Evolutionary conservation across 345 rosid genomes (phyloP).

Genomic region (Zanthoxylum bungeanum): DNA sequence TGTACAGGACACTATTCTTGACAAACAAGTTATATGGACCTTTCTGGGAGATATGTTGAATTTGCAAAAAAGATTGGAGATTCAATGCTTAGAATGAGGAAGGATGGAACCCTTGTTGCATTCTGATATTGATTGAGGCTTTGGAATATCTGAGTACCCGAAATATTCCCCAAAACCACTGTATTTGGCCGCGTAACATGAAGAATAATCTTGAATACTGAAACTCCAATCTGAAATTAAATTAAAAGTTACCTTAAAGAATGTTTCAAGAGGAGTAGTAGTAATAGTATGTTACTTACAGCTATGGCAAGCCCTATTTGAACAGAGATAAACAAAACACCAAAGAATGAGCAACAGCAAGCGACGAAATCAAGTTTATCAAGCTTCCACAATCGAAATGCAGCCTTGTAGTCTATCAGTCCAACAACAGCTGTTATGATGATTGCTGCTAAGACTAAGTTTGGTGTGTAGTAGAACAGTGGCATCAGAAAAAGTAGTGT

Average conservation of each 20-base stretch:
- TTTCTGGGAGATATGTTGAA: slow-evolving; percentile 25
- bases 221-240: slow-evolving; percentile 28
- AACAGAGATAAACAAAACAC: slow-evolving; percentile 39
- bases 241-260: too few species aligned
- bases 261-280: neutral
- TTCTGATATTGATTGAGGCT: slow-evolving; percentile 1
- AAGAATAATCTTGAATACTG: slow-evolving; percentile 22
- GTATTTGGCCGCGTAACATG: slow-evolving; percentile 24
- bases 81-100: slow-evolving; percentile 17
- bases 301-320: slow-evolving; percentile 39
- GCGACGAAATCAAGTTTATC: slow-evolving; percentile 44
- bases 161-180: slow-evolving; percentile 20
- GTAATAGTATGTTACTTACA: slow-evolving; percentile 13
- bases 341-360: slow-evolving; percentile 39
- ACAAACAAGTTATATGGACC: slow-evolving; percentile 6
- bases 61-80: slow-evolving; percentile 27
- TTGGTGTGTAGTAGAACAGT: slow-evolving; percentile 38
- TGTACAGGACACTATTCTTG: too few species aligned
- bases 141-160: slow-evolving; percentile 18
- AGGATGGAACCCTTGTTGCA: slow-evolving; percentile 19
- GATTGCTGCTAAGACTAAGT: slow-evolving; percentile 31
- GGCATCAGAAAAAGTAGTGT: slow-evolving; percentile 41
- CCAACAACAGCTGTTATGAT: slow-evolving; percentile 42
- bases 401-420: slow-evolving; percentile 30
- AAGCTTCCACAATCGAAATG: slow-evolving; percentile 34